These are phyloP conservation scores for Lupinus albus DNA, from an alignment of 306 rosid species.

Conservation along the genomic window DNA sequence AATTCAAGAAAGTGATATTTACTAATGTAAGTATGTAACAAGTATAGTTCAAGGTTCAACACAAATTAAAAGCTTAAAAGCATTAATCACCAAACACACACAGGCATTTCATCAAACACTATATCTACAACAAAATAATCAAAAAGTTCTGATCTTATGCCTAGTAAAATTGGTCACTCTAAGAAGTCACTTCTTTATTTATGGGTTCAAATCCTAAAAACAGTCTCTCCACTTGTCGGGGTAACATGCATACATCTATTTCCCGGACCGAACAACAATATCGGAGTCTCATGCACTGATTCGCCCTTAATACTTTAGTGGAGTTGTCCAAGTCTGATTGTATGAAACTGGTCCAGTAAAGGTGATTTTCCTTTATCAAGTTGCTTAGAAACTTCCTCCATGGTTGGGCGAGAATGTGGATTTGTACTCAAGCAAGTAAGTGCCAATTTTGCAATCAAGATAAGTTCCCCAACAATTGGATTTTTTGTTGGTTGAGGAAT, in stretches of 20 bases:
- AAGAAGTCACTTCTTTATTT: too few relatives aligned
- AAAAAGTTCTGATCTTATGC: background rate
- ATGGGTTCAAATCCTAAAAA: too few relatives aligned
- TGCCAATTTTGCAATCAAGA: background rate
- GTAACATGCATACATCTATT: too few relatives aligned
- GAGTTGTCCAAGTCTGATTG: constrained; percentile 16
- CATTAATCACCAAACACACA: background rate
- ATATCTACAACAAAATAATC: background rate
- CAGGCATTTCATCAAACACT: constrained; percentile 35
- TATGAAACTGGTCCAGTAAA: background rate
- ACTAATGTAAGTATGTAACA: background rate
- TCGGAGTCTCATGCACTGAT: too few relatives aligned
- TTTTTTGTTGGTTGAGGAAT: background rate
- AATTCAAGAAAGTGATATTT: too few relatives aligned
- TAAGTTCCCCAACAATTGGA: background rate
- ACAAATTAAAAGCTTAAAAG: background rate
- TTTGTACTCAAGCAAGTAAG: background rate
- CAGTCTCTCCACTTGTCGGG: too few relatives aligned
- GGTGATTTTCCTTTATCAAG: background rate
- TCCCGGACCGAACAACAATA: too few relatives aligned
- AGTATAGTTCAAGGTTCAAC: background rate
- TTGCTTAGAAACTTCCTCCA: background rate
- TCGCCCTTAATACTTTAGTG: background rate
- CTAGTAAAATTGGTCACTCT: too few relatives aligned
- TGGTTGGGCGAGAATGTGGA: constrained; percentile 11